Base-by-base conservation (phyloP, 768 basidiomycete genomes). In the Termitomyces sp. region DNA sequence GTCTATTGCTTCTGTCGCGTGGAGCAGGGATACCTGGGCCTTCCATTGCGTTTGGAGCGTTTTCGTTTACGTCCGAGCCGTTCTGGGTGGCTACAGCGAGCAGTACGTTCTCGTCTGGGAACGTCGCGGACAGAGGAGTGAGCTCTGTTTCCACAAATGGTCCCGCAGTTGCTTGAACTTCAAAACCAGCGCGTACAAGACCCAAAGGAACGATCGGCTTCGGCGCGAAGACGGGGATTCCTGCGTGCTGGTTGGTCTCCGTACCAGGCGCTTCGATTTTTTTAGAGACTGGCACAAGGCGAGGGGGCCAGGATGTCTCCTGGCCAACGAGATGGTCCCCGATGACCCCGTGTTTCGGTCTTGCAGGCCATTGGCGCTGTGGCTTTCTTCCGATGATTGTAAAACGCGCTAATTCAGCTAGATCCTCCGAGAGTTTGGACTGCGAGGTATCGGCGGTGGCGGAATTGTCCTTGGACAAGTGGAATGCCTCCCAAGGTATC, bases 141-240 rank as follows among this genome's bases (percentile, higher is more conserved):
- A 53, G 12, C 39, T 47, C 22, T 24, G 22, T 27, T 9, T 59
- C 50, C 0, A 44, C 30, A 16, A 58, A n/a, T 6, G 34, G 18
- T 14, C 36, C 27, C 13, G 51, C 45, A 20, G 45, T 37, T 39
- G 53, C 58, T 18, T n/a, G n/a, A n/a, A 53, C 57, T 47, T 58
- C 57, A 18, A 58, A 48, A 1, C 45, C 57, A 6, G 50, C 57
- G 43, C 24, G 50, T 5, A 26, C 34, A 3, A 34, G 40, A 13
- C 24, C 24, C 27, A 50, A n/a, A 8, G 43, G 51, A 27, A 53
- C 24, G 2, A 22, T 20, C 2, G 57, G 57, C 2, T 16, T 27
- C 3, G 57, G 57, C 3, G 44, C 42, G 20, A 20, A 32, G 14
- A 53, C 47, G 36, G 22, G 40, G 0, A 42, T n/a, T 9, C 40